Evolutionary conservation across 2,329 filamentous ascomycete genomes (phyloP), one percentile per base, ranked within the genome.

Genomic region (Aspergillus neoniger): DNA sequence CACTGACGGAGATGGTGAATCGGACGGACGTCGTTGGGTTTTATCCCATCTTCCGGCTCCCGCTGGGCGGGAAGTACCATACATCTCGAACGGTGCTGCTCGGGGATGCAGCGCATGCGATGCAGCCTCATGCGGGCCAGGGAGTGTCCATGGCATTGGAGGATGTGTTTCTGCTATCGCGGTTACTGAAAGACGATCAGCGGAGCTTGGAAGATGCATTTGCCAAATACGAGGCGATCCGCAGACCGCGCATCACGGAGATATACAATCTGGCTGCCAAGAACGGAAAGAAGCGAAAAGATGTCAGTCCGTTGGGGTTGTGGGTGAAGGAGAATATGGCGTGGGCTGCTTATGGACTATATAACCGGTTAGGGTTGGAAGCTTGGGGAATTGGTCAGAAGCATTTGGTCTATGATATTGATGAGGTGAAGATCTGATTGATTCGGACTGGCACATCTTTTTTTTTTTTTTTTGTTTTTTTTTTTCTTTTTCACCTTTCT

Each of bases 91-190:
- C 81, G 4, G 71, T 72, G 1, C 49, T 76, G 30, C 54, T 75
- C 6, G 73, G 73, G 0, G 73, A 76, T 56, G 72, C 73, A 10
- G 73, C 69, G 3, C 72, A 75, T 64, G 72, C 72, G 0, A 74
- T 74, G 70, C 65, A 64, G n/a, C 71, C 73, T 5, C 72, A 74
- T 65, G 77, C 77, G 1, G 82, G 82, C 2, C 83, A 85, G 68
- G 83, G 83, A 0, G 78, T 80, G 0, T 81, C 78, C 9, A 83
- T 85, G 73, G 83, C 81, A 0, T 61, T 85, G n/a, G 83, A 86
- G 64, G 83, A 85, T 64, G 64, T 63, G 0, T 71, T 72, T 44
- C 53, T 74, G 36, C 59, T 76, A 3, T 70, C 73, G 4, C 65
- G 69, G 2, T 36, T 75, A 14, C 57, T 74, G 9, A 50, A 65